A percentile compares a stretch with the other conserved stretches of the same genome.
Evolutionary conservation across 768 basidiomycete genomes (phyloP).

Genomic region (Neoboletus brunneissimus): DNA sequence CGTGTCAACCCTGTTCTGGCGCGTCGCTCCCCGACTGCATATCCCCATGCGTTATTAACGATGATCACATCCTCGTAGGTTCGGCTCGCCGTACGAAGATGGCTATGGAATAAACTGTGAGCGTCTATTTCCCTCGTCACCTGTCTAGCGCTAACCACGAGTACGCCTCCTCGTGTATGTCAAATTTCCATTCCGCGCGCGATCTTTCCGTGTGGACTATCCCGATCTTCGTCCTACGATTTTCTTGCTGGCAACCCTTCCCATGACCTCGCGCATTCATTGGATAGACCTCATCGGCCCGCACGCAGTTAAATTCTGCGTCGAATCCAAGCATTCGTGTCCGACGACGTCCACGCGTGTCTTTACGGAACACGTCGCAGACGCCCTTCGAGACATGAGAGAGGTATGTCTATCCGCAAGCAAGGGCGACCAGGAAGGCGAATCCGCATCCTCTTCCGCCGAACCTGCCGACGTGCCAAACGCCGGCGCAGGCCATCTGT

Average conservation of each 20-base stretch:
- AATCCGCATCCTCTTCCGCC: background rate
- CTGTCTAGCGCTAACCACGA: background rate
- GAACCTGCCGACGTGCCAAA: background rate
- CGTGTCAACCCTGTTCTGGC: background rate
- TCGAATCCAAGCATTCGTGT: conserved; percentile 83
- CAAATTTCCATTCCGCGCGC: too few relatives aligned
- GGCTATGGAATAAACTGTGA: conserved; percentile 94
- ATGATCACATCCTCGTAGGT: conserved; percentile 39
- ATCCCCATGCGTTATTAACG: conserved; percentile 1
- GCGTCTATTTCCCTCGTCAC: background rate
- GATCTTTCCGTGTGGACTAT: background rate
- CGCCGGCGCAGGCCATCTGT: background rate
- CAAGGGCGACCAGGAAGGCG: conserved; percentile 7
- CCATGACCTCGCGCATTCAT: background rate
- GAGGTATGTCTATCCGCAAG: conserved; percentile 39
- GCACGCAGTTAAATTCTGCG: conserved; percentile 82
- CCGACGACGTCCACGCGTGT: conserved; percentile 63
- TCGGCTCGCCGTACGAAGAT: conserved; percentile 77
- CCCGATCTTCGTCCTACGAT: background rate
- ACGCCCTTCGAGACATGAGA: conserved; percentile 70
- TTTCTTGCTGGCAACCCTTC: background rate
- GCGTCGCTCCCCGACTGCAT: background rate
- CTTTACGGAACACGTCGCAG: conserved; percentile 61
- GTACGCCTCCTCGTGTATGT: background rate
- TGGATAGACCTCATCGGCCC: conserved; percentile 74